phyloP scores from a whole-genome alignment of 352 stramenopile genomes.

The Blastocystis sp. region DNA sequence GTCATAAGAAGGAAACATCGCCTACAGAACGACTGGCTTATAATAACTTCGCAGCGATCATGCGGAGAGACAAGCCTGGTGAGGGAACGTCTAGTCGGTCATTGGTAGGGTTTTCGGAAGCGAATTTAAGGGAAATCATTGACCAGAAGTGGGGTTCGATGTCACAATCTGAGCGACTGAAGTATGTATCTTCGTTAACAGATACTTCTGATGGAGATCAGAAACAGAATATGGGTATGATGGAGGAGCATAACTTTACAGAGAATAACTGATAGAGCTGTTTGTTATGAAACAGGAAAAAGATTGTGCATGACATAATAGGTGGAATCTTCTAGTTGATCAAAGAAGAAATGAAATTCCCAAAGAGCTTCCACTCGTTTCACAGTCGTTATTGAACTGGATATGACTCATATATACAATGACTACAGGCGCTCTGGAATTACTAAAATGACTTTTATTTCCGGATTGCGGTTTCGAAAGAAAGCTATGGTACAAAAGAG shows the following conservation, averaged over 20 bases:
- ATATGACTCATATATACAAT: neutral
- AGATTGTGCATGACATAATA: neutral
- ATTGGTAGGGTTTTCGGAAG: neutral
- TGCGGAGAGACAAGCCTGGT: neutral
- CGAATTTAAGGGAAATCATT: neutral
- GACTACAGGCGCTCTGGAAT: slow-evolving; percentile 13
- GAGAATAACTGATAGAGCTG: neutral
- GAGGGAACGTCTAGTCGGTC: neutral
- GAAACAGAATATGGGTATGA: neutral
- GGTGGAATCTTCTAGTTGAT: neutral
- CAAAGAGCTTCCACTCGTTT: neutral
- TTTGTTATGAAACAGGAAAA: neutral
- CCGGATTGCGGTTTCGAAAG: neutral
- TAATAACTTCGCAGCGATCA: neutral
- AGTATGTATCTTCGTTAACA: neutral
- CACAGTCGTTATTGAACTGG: neutral
- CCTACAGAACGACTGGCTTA: neutral
- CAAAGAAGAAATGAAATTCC: neutral
- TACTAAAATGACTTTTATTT: slow-evolving; percentile 7
- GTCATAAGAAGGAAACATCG: neutral
- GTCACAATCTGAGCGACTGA: neutral
- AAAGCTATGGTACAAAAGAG: slow-evolving; percentile 17
- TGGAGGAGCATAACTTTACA: neutral
- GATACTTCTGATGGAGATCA: neutral
- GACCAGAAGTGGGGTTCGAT: neutral